phyloP scores from a whole-genome alignment of 139 green algal genomes.

The Micractinium sp. region DNA sequence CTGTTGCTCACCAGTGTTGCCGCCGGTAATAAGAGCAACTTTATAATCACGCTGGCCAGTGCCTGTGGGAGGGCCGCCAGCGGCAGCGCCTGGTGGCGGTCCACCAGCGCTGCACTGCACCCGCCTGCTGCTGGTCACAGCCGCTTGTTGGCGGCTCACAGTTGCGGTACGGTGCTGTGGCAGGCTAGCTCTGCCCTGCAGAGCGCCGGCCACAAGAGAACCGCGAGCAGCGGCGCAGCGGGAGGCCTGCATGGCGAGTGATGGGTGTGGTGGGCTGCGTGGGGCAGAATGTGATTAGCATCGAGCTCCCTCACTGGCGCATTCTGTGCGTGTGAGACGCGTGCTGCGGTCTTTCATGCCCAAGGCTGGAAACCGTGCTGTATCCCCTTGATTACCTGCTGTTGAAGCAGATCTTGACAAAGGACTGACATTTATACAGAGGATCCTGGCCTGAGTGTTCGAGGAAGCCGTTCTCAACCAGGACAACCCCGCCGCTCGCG shows the following conservation, averaged over 20 bases:
- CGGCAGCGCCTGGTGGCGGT: background rate
- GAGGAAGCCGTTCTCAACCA: too few species aligned
- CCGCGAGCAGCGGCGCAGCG: background rate
- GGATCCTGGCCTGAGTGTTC: too few species aligned
- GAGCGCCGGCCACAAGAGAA: background rate
- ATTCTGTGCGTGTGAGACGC: background rate
- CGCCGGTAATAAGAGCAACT: conserved; percentile 45
- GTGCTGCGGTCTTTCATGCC: background rate
- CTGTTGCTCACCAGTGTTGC: conserved; percentile 30
- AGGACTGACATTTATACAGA: too few species aligned
- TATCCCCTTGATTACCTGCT: too few species aligned
- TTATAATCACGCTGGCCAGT: conserved; percentile 7
- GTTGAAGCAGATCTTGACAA: too few species aligned
- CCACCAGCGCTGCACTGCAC: background rate
- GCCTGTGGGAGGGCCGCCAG: background rate
- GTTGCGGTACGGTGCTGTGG: background rate
- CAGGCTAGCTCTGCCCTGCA: background rate
- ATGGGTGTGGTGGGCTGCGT: background rate
- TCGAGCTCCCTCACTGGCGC: background rate
- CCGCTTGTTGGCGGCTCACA: background rate
- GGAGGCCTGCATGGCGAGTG: background rate
- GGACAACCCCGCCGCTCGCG: too few species aligned
- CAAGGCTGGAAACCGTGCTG: too few species aligned
- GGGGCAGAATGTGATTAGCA: background rate
- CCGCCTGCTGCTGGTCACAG: background rate